Evolutionary conservation across 768 basidiomycete species (phyloP).

Genomic region (Phaeolepiota aurea): DNA sequence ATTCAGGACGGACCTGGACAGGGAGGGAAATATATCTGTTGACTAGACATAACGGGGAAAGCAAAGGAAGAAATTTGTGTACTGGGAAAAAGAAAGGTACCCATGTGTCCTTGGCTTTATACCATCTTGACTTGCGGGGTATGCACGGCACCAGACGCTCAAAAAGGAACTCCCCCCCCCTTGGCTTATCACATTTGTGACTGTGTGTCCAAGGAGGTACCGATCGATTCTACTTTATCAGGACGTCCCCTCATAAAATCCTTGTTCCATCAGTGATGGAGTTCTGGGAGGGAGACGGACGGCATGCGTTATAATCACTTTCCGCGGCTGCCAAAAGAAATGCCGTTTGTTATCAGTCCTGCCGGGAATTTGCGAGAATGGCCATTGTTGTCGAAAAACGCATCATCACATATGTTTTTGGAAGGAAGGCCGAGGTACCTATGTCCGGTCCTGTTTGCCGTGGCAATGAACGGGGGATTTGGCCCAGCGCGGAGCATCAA

Average conservation of each 20-base stretch:
- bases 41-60: not conserved
- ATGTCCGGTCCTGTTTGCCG: too few species aligned
- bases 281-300: not conserved
- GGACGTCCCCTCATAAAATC: not conserved
- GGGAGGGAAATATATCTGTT: not conserved
- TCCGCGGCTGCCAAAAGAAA: not conserved
- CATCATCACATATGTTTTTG: too few species aligned
- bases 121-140: not conserved
- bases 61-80: not conserved
- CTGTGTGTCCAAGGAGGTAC: not conserved
- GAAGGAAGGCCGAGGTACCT: too few species aligned
- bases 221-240: conserved; percentile 1
- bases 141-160: not conserved
- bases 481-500: too few species aligned
- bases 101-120: not conserved
- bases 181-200: conserved; percentile 1
- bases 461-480: too few species aligned
- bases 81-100: not conserved
- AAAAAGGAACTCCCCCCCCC: not conserved
- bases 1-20: not conserved
- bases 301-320: not conserved
- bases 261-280: not conserved
- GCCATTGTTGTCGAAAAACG: conserved; percentile 1
- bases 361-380: not conserved
- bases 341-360: not conserved